phyloP scores from a whole-genome alignment of 2,329 filamentous ascomycete genomes.

The Monosporascus sp. region DNA sequence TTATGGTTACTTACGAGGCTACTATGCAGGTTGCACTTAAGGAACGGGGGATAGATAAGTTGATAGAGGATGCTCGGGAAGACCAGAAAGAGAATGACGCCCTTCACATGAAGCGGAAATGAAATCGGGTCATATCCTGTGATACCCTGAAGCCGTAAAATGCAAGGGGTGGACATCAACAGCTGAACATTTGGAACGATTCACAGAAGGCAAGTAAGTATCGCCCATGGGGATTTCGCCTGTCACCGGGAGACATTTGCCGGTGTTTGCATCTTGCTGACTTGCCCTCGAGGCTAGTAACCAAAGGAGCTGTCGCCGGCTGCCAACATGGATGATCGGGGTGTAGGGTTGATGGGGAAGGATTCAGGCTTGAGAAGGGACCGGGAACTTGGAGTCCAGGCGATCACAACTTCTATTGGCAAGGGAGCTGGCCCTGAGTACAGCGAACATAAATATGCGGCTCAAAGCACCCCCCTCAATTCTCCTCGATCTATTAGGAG shows the following conservation, averaged over 20 bases:
- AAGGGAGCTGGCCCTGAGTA: background rate
- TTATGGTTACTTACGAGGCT: background rate
- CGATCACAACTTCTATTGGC: background rate
- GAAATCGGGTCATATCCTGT: slow-evolving; percentile 1
- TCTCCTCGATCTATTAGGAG: too few relatives aligned
- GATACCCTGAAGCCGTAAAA: too few relatives aligned
- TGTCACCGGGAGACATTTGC: too few relatives aligned
- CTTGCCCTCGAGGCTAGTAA: background rate
- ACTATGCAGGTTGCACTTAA: slow-evolving; percentile 73
- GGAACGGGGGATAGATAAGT: slow-evolving; percentile 83
- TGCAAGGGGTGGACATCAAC: too few relatives aligned
- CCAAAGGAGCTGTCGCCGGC: background rate
- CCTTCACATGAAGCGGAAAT: slow-evolving; percentile 53
- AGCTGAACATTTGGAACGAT: too few relatives aligned
- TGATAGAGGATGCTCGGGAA: slow-evolving; percentile 85
- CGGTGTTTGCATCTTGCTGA: too few relatives aligned
- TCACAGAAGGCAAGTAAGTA: too few relatives aligned
- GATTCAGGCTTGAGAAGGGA: background rate
- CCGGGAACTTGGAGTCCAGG: background rate
- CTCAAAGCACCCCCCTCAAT: background rate
- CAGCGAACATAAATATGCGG: background rate
- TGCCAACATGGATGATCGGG: background rate
- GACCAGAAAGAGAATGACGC: slow-evolving; percentile 85
- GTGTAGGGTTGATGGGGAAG: background rate
- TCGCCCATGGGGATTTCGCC: too few relatives aligned